Evolutionary conservation across 2,329 filamentous ascomycete genomes (phyloP), one percentile per base, ranked within the genome.

Genomic region (Aspergillus fructus): DNA sequence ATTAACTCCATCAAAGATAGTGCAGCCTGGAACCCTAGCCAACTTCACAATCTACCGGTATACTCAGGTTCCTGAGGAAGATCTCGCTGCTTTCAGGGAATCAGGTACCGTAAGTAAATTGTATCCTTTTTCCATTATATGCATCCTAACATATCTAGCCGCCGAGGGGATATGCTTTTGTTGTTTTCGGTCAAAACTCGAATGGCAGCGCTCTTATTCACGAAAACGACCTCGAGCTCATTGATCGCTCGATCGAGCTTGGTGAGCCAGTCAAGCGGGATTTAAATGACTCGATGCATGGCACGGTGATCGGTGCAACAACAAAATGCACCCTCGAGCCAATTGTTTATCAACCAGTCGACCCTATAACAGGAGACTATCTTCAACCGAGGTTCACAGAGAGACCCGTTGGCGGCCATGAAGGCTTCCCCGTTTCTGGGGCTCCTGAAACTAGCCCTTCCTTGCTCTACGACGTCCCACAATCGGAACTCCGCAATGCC

Each of bases 191-290:
- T 5, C 66, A 72, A 11, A 65, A 68, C 12, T 64, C 64, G 1
- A 61, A 66, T 76, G 81, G 80, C 64, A 78, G 62, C 71, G 66
- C 74, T 63, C 66, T 78, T 34, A 61, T 78, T 11, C 66, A 71
- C 33, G 77, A 79, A 62, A 70, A 76, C 11, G 74, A 78, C 23
- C 71, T 86, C 43, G 71, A 74, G 15, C 71, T 86, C 21, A 68
- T 85, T 30, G 82, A 85, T 68, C 78, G 84, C n/a, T 71, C 75
- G 1, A 69, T 85, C 13, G 75, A 79, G 49, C 77, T 85, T 15
- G 84, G 84, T 24, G 81, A 85, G 62, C 72, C 80, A 12, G 83
- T 86, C 51, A 85, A 84, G 67, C 71, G 75, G 34, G 72, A 75
- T 41, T 69, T 74, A 0, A 75, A 75, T 21, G 77, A 80, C 61